These are phyloP conservation scores for Salix brachista DNA, from an alignment of 345 rosid genomes.

Conservation along the genomic window DNA sequence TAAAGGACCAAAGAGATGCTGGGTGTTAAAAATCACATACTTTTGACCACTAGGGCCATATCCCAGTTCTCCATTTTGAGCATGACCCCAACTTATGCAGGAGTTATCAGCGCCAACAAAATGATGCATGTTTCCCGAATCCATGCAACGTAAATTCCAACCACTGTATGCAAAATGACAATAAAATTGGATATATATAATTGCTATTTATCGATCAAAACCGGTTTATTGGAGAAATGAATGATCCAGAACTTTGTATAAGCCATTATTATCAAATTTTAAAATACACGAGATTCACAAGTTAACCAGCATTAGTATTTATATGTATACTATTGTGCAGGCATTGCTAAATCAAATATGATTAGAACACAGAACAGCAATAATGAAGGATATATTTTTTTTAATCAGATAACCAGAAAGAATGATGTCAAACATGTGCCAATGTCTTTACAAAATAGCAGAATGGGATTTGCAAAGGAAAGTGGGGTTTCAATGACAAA, in stretches of 20 bases:
- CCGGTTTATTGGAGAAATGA: not conserved
- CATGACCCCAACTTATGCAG: constrained; percentile 99
- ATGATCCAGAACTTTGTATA: not conserved
- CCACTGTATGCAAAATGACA: constrained; percentile 49
- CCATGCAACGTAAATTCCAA: constrained; percentile 97
- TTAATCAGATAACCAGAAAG: not conserved
- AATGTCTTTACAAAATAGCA: not conserved
- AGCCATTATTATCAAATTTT: not conserved
- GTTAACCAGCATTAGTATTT: not conserved
- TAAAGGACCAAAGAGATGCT: not conserved
- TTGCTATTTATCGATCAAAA: not conserved
- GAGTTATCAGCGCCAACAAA: constrained; percentile 97
- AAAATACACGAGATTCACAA: not conserved
- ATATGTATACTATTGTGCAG: not conserved
- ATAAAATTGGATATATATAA: not conserved
- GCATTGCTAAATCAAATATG: not conserved
- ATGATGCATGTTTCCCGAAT: constrained; percentile 92
- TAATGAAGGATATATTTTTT: not conserved
- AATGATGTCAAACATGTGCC: not conserved
- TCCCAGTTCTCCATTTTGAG: constrained; percentile 90
- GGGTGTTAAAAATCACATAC: constrained; percentile 32
- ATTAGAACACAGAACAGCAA: not conserved
- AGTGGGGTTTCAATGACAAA: not conserved
- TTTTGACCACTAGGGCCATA: constrained; percentile 93
- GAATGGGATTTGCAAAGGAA: not conserved